Evolutionary conservation across 345 rosid species (phyloP).

Genomic region (Clarkia xantiana): DNA sequence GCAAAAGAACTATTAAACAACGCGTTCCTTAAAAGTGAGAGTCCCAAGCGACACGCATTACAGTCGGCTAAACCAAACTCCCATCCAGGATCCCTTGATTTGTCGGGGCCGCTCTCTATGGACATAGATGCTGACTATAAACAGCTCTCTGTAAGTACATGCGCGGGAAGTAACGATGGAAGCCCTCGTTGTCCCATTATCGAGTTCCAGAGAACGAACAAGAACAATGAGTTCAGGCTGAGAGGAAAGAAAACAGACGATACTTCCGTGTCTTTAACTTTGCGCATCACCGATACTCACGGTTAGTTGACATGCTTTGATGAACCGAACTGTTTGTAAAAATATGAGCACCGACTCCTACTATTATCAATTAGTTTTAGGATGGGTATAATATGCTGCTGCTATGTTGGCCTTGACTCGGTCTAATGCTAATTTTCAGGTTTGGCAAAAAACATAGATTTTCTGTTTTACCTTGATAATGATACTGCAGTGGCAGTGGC

Average conservation of each 20-base stretch:
- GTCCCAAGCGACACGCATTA: constrained; percentile 24
- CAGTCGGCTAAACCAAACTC: constrained; percentile 11
- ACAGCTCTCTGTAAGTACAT: constrained; percentile 28
- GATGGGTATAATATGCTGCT: no score
- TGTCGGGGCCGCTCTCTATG: constrained; percentile 32
- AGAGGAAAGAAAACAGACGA: constrained; percentile 38
- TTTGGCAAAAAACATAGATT: constrained; percentile 45
- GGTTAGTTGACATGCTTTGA: constrained; percentile 20
- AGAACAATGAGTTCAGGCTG: constrained; percentile 31
- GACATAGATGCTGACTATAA: constrained; percentile 41
- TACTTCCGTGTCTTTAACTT: constrained; percentile 31
- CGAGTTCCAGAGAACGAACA: constrained; percentile 33
- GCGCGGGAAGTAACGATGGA: constrained; percentile 21
- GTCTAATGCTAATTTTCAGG: no score
- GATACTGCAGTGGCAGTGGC: constrained; percentile 63
- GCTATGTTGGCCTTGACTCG: no score
- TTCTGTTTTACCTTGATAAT: constrained; percentile 49
- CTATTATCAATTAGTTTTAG: no score
- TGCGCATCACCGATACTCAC: constrained; percentile 38
- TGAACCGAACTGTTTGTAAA: not conserved
- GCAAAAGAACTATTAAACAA: constrained; percentile 53
- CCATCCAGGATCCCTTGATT: constrained; percentile 15
- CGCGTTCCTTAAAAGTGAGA: constrained; percentile 30
- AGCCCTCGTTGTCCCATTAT: constrained; percentile 18
- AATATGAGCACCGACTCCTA: no score